Conservation (phyloP, 345 rosid genomes). For the Linum tenue region DNA sequence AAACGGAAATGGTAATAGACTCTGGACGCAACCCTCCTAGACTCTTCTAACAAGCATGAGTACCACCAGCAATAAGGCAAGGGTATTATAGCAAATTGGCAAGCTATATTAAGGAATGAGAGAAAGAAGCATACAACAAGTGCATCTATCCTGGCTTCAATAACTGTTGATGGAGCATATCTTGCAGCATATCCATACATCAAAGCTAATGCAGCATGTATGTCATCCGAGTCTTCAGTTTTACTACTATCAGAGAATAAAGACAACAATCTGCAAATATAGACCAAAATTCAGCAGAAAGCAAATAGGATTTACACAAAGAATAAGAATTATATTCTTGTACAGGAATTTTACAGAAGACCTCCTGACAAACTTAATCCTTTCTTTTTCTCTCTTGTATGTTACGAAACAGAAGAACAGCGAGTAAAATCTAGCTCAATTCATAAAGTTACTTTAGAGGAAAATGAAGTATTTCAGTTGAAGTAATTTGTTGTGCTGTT, state of each 20-base stretch:
- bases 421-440: neutral
- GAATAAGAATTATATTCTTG: too few species aligned
- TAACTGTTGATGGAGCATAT: conserved; percentile 92
- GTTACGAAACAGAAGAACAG: neutral
- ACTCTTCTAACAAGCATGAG: neutral
- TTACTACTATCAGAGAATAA: conserved; percentile 65
- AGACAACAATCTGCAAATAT: conserved; percentile 59
- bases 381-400: too few species aligned
- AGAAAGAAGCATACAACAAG: conserved; percentile 59
- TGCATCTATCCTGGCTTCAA: conserved; percentile 97
- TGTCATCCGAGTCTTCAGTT: conserved; percentile 87
- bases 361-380: too few species aligned
- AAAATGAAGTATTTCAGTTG: neutral
- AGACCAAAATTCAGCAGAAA: neutral
- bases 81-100: neutral
- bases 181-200: conserved; percentile 99
- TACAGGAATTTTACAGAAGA: too few species aligned
- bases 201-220: conserved; percentile 97
- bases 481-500: neutral
- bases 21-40: too few species aligned
- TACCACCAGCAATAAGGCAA: neutral
- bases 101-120: neutral
- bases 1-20: too few species aligned
- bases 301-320: neutral
- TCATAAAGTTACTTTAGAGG: neutral